Conservation (phyloP, 1,139 yeast species). For the Lodderomyces jiufengensis region DNA sequence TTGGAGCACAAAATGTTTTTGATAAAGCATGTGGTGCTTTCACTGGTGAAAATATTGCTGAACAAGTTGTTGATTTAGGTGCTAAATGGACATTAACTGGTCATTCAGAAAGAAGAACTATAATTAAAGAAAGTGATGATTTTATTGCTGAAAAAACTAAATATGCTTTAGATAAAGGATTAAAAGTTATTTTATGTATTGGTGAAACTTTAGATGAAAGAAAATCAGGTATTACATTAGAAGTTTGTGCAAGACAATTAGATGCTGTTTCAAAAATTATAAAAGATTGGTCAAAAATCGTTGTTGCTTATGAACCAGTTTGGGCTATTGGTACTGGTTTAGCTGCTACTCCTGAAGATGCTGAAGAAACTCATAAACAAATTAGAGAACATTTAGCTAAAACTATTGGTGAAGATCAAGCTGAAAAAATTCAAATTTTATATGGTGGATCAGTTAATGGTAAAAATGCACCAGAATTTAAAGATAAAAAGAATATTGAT, state of each 20-base stretch:
- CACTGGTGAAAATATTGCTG: constrained; percentile 96
- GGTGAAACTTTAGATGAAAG: constrained; percentile 98
- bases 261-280: constrained; percentile 82
- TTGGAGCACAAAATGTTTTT: constrained; percentile 91
- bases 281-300: constrained; percentile 88
- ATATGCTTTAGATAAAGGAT: constrained; percentile 85
- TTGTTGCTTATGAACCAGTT: constrained; percentile 98
- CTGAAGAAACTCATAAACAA: constrained; percentile 88
- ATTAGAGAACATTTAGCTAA: constrained; percentile 80
- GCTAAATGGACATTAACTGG: constrained; percentile 95
- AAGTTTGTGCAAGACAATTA: constrained; percentile 86
- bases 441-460: constrained; percentile 99
- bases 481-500: constrained; percentile 90
- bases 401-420: constrained; percentile 75
- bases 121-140: constrained; percentile 87
- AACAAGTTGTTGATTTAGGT: constrained; percentile 86
- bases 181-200: constrained; percentile 89
- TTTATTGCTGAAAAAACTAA: constrained; percentile 92
- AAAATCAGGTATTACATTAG: constrained; percentile 80
- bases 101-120: constrained; percentile 98
- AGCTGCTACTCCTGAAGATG: constrained; percentile 98
- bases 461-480: constrained; percentile 85
- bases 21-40: constrained; percentile 89
- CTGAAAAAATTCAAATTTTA: constrained; percentile 80
- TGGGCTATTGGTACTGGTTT: constrained; percentile 99